Conservation (phyloP, 2,329 filamentous ascomycete species). For the Exophiala oligosperma region DNA sequence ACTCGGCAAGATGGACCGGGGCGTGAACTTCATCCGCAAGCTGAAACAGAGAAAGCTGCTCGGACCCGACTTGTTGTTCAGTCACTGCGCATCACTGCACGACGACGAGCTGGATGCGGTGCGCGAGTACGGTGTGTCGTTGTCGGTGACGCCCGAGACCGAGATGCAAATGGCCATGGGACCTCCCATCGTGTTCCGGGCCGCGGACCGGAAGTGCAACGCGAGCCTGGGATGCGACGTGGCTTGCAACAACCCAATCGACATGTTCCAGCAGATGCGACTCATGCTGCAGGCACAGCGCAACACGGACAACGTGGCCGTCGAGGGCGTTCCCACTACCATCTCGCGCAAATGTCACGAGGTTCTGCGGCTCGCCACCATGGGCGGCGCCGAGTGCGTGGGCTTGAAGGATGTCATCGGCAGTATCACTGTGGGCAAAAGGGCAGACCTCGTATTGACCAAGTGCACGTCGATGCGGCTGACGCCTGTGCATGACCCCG, state of each 20-base stretch:
- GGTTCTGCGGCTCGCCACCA: constrained; percentile 33
- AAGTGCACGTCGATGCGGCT: constrained; percentile 30
- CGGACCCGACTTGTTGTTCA: constrained; percentile 7
- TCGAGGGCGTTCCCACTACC: constrained; percentile 4
- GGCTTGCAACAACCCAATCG: constrained; percentile 30
- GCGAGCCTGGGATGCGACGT: constrained; percentile 32
- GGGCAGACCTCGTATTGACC: constrained; percentile 35
- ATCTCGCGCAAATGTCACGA: constrained; percentile 26
- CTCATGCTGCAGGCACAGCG: constrained; percentile 32
- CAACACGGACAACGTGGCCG: constrained; percentile 12
- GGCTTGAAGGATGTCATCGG: constrained; percentile 32
- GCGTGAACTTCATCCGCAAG: not conserved
- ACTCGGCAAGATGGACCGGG: constrained; percentile 9
- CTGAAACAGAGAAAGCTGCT: constrained; percentile 2
- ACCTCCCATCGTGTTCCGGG: constrained; percentile 30
- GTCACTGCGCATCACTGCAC: constrained; percentile 4
- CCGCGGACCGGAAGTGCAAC: constrained; percentile 15
- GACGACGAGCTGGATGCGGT: constrained; percentile 24
- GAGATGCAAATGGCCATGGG: constrained; percentile 36
- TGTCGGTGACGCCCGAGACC: constrained; percentile 34
- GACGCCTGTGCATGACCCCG: constrained; percentile 32
- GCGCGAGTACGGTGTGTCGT: constrained; percentile 12
- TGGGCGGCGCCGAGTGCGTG: constrained; percentile 34
- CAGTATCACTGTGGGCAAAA: constrained; percentile 33
- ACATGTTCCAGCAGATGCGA: constrained; percentile 34